Evolutionary conservation across 192 early-diverging fungal genomes (phyloP).

Genomic region (Blastocladiella britannica): DNA sequence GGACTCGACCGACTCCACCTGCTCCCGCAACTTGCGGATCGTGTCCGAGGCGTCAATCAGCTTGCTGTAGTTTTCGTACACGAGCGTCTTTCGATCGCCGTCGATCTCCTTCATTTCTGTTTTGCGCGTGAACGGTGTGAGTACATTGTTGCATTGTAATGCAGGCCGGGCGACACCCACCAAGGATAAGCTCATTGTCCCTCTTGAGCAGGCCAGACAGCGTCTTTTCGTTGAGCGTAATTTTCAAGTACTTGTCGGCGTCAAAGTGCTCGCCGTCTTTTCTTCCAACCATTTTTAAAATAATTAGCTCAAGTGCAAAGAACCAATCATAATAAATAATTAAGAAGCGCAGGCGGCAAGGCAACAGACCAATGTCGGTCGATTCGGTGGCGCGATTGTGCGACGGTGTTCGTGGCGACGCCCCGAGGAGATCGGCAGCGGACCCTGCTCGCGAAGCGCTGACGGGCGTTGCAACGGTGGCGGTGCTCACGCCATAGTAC

Average conservation of each 20-base stretch:
- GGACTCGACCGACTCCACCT: slow-evolving; percentile 67
- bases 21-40: slow-evolving; percentile 62
- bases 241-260: slow-evolving; percentile 55
- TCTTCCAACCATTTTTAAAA: not conserved
- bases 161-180: slow-evolving; percentile 12
- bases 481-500: slow-evolving; percentile 6
- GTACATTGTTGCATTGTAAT: not conserved
- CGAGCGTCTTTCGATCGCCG: slow-evolving; percentile 89
- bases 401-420: slow-evolving; percentile 7
- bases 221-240: slow-evolving; percentile 40
- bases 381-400: slow-evolving; percentile 20
- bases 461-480: too few species aligned
- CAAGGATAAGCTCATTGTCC: slow-evolving; percentile 56
- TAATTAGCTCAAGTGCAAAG: not conserved
- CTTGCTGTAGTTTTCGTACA: slow-evolving; percentile 97
- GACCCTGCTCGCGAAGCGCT: slow-evolving; percentile 5
- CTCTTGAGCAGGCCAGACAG: slow-evolving; percentile 44
- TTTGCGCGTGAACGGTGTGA: slow-evolving; percentile 8
- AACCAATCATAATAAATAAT: slow-evolving; percentile 3
- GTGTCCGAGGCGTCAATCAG: slow-evolving; percentile 90
- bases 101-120: slow-evolving; percentile 68
- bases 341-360: not conserved
- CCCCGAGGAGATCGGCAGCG: slow-evolving; percentile 4
- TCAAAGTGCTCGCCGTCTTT: slow-evolving; percentile 50
- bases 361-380: slow-evolving; percentile 41